Conservation (phyloP, 768 basidiomycete species). For the Lactarius deliciosus region DNA sequence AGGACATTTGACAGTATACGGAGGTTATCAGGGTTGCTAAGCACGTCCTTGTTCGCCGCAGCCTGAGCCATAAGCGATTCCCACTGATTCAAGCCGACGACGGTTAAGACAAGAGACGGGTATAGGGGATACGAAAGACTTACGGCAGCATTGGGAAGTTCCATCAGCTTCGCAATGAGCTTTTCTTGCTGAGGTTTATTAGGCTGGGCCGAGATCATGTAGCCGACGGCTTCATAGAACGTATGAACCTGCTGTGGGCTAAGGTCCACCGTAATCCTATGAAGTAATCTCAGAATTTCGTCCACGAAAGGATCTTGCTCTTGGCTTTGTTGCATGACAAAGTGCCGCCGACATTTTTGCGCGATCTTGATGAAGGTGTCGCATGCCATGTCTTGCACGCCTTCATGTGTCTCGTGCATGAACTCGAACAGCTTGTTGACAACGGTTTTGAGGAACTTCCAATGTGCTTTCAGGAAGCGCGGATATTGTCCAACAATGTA, state of each 20-base stretch:
- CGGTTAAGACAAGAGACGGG: slow-evolving; percentile 1
- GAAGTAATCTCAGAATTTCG: slow-evolving; percentile 88
- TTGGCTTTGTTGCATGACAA: slow-evolving; percentile 97
- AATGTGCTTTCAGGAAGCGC: slow-evolving; percentile 98
- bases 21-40: slow-evolving; percentile 89
- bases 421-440: slow-evolving; percentile 99
- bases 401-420: slow-evolving; percentile 99
- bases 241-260: slow-evolving; percentile 97
- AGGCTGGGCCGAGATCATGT: slow-evolving; percentile 99
- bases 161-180: slow-evolving; percentile 93
- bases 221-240: slow-evolving; percentile 98
- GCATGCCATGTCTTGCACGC: slow-evolving; percentile 99
- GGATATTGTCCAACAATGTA: slow-evolving; percentile 99
- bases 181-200: slow-evolving; percentile 97
- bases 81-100: slow-evolving; percentile 58
- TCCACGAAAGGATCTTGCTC: slow-evolving; percentile 98
- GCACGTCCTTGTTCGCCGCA: slow-evolving; percentile 85
- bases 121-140: slow-evolving; percentile 2
- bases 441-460: slow-evolving; percentile 99
- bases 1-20: slow-evolving; percentile 95
- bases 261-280: slow-evolving; percentile 92
- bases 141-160: slow-evolving; percentile 92
- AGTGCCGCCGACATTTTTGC: slow-evolving; percentile 96
- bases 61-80: slow-evolving; percentile 97
- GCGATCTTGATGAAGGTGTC: slow-evolving; percentile 99